Conservation (phyloP, 2,329 filamentous ascomycete species). For the Colletotrichum viniferum region DNA sequence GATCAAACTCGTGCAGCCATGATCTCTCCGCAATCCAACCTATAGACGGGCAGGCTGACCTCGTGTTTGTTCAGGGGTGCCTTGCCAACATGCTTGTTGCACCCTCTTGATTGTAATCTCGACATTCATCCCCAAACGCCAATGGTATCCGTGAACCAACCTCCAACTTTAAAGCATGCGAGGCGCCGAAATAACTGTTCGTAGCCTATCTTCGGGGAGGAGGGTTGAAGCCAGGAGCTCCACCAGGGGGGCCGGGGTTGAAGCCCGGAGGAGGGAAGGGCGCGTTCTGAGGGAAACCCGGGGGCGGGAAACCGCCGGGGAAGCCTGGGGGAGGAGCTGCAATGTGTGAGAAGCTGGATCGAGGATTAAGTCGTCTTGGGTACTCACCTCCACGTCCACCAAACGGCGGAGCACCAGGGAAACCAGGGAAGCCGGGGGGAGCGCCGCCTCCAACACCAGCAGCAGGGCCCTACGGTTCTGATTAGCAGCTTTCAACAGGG, state of each 20-base stretch:
- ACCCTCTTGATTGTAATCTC: conserved; percentile 15
- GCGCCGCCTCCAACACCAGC: conserved; percentile 79
- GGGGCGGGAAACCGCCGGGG: conserved; percentile 51
- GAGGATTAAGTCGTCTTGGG: neutral
- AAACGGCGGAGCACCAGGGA: conserved; percentile 54
- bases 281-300: conserved; percentile 42
- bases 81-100: conserved; percentile 1
- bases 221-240: conserved; percentile 77
- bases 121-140: conserved; percentile 34
- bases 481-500: neutral
- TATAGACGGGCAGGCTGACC: neutral
- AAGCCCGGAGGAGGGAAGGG: conserved; percentile 57
- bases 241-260: conserved; percentile 49
- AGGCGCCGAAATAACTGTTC: conserved; percentile 21
- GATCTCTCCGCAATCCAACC: neutral
- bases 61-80: conserved; percentile 15
- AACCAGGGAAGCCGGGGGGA: conserved; percentile 62
- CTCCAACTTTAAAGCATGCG: conserved; percentile 22
- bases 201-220: conserved; percentile 62
- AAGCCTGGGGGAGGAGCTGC: conserved; percentile 55
- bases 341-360: conserved; percentile 34
- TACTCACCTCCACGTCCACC: conserved; percentile 62
- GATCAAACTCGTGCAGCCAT: neutral
- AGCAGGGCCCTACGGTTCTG: conserved; percentile 68
- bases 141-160: conserved; percentile 27